Base-by-base conservation (phyloP, 768 basidiomycete genomes). In the Macrolepiota dolichaula region DNA sequence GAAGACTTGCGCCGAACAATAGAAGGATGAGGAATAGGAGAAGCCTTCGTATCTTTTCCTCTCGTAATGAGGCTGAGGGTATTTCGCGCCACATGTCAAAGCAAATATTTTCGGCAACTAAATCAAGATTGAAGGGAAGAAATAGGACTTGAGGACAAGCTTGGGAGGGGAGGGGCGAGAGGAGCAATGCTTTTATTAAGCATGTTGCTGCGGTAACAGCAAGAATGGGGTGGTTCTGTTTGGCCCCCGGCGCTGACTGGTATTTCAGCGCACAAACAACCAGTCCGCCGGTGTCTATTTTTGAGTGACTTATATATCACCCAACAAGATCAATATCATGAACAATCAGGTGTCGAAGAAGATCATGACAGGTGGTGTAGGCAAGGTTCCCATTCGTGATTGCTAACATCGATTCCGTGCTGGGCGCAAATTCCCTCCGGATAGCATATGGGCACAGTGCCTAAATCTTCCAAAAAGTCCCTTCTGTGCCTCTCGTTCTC, bases 1-100 rank as follows among this genome's bases (percentile, higher is more conserved):
- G 32, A 24, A 58, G 15, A 29, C 57, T 58, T 22, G 29, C 50
- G 5, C 57, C 57, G 47, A 58, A 58, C 24, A 58, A 25, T 10
- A 58, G 4, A 13, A 58, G 36, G 22, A 58, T 58, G 6, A 58
- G 24, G 25, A 29, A 22, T 11, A 36, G 50, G 32, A 58, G 57
- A 58, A 58, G 49, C 11, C 40, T 19, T 25, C 27, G 57, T 54
- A 36, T 17, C 37, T 38, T 38, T 5, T 13, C 37, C 1, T 37
- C 36, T 15, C 37, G 52, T 25, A 3, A 22, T 22, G 52, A 37
- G 19, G 52, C 10, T 22, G 15, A 44, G 42, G 42, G 19, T 32
- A 7, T 32, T 10, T 44, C 19, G n/a, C 42, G 19, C 42, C 42
- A 10, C 42, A 44, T 44, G 19, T 17, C 15, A 19, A 44, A 44